Percentiles rank a stretch among this genome's conserved stretches.
Evolutionary conservation across 2,329 filamentous ascomycete species (phyloP).

Genomic region (Madurella mycetomatis): DNA sequence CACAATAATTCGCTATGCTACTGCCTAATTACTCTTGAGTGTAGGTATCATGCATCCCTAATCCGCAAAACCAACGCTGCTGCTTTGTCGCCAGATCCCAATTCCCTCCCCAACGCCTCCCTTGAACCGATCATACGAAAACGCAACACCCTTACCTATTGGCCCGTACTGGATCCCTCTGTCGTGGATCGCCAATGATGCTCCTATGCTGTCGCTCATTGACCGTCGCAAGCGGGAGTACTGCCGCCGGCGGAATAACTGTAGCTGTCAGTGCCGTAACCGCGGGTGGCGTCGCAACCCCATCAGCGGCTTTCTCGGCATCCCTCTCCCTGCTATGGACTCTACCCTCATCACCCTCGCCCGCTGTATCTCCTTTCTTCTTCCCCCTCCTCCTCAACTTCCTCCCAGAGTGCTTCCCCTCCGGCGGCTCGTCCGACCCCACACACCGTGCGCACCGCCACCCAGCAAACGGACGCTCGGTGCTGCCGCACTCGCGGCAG

Average conservation of each 20-base stretch:
- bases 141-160: background rate
- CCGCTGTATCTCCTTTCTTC: background rate
- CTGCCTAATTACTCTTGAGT: too few species aligned
- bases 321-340: too few species aligned
- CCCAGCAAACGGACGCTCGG: conserved; percentile 29
- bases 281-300: background rate
- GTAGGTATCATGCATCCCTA: too few species aligned
- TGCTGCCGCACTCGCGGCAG: conserved; percentile 33
- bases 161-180: background rate
- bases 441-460: conserved; percentile 31
- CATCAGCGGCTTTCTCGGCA: background rate
- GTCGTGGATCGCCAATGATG: conserved; percentile 10
- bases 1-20: too few species aligned
- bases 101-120: too few species aligned
- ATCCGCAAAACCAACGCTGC: too few species aligned
- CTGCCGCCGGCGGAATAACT: too few species aligned
- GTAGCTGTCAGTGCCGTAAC: too few species aligned
- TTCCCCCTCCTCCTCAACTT: background rate
- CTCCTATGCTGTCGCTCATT: background rate
- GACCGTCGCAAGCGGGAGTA: background rate
- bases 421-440: conserved; percentile 3
- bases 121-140: too few species aligned
- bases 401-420: background rate
- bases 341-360: background rate
- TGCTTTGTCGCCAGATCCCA: too few species aligned